Evolutionary conservation across 495 filamentous ascomycete species (phyloP).

Genomic region (Acidiella bohemica): DNA sequence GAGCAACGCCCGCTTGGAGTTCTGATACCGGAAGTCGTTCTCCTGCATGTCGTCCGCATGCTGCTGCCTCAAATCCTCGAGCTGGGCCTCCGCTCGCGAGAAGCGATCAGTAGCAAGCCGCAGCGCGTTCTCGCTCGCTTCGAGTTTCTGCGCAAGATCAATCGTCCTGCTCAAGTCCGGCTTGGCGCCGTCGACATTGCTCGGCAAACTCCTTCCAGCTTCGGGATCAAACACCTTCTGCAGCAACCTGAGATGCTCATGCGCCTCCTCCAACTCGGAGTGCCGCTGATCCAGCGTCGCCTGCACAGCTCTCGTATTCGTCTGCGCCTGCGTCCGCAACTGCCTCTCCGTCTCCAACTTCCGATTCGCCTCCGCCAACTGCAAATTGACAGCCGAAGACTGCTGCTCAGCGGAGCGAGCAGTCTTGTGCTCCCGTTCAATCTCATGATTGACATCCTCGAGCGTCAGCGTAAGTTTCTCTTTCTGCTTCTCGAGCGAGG

Average conservation of each 20-base stretch:
- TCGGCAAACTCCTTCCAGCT: conserved; percentile 40
- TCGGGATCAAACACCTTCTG: conserved; percentile 82
- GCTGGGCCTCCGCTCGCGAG: conserved; percentile 66
- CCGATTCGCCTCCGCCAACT: conserved; percentile 78
- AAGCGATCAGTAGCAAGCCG: conserved; percentile 77
- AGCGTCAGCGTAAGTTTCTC: conserved; percentile 81
- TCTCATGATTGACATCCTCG: conserved; percentile 89
- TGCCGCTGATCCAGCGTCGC: conserved; percentile 60
- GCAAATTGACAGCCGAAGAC: conserved; percentile 66
- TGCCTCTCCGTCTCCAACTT: conserved; percentile 85
- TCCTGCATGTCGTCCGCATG: conserved; percentile 62
- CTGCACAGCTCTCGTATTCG: conserved; percentile 71
- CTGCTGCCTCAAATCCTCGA: conserved; percentile 61
- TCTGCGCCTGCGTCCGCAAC: conserved; percentile 69
- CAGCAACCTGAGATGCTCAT: conserved; percentile 62
- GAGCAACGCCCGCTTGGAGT: conserved; percentile 55
- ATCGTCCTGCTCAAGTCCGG: conserved; percentile 47
- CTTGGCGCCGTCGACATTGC: conserved; percentile 48
- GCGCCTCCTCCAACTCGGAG: conserved; percentile 64
- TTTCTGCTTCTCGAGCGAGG: conserved; percentile 84
- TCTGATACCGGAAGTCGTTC: conserved; percentile 56
- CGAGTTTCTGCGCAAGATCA: conserved; percentile 76
- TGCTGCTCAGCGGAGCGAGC: conserved; percentile 84
- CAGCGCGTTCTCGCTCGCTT: conserved; percentile 73
- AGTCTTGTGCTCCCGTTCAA: conserved; percentile 78